Base-by-base conservation (phyloP, 768 basidiomycete genomes). In the Roridomyces roridus region DNA sequence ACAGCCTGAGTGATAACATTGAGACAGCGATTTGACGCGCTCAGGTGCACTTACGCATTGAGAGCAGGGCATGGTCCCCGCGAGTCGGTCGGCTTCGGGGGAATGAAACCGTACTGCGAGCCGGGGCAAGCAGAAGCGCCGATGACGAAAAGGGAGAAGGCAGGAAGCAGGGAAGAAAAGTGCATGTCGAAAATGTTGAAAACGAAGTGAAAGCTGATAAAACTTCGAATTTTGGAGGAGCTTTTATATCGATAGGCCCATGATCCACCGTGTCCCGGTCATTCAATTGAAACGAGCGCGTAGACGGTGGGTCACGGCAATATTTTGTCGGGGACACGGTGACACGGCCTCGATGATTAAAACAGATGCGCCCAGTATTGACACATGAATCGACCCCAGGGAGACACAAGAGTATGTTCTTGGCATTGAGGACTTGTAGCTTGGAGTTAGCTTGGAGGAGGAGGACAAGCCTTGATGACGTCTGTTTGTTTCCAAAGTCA, bases 51-150 rank as follows among this genome's bases (percentile, higher is more conserved):
- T 42, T 45, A 62, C 55, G 60, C 40, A 23, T 59, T 63, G 5
- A 63, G 49, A 7, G 57, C 56, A 34, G 61, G 57, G 42, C 61
- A 59, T 36, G 60, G 60, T 6, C 51, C 50, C 26, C 60, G 28
- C 23, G 47, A 18, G 41, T 63, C 61, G 34, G 57, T 55, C 1
- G 47, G 23, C 48, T 47, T 56, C 5, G 57, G 57, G 17, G 56
- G 52, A 6, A 55, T 47, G 31, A 59, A 59, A 4, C 52, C 61
- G 47, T 50, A 58, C 26, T 40, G 47, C 40, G 36, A 26, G 9
- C 54, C 37, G 18, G 59, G 50, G 9, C 54, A 56, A 24, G 55
- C 54, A 37, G 34, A 31, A 9, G 39, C 39, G 7, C 29, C 40
- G 41, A 37, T 35, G 8, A 44, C 37, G 41, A 46, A 46, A 26